These are phyloP conservation scores for Alternaria triticina DNA, from an alignment of 2,329 filamentous ascomycete genomes.

Conservation along the genomic window DNA sequence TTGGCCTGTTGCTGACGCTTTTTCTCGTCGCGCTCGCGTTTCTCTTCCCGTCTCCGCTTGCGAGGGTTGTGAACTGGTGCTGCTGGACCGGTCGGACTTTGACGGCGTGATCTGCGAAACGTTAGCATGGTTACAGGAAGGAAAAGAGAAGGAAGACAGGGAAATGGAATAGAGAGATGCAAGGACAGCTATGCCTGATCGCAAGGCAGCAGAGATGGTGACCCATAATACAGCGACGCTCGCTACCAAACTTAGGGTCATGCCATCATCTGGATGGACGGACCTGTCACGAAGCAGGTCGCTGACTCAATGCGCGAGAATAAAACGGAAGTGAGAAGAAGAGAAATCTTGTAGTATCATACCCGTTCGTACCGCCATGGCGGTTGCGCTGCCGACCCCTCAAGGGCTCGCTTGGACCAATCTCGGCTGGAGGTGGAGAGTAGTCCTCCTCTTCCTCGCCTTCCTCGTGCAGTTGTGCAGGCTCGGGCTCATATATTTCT, in stretches of 20 bases:
- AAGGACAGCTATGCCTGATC: background rate
- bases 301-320: background rate
- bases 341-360: conserved; percentile 24
- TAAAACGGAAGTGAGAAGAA: conserved; percentile 28
- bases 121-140: conserved; percentile 17
- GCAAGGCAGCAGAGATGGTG: background rate
- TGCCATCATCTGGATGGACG: background rate
- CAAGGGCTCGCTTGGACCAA: conserved; percentile 31
- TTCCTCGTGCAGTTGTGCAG: conserved; percentile 36
- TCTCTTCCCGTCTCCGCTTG: conserved; percentile 59
- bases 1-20: conserved; percentile 47
- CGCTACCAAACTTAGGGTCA: background rate
- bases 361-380: conserved; percentile 39
- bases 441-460: conserved; percentile 50
- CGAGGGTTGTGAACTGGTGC: conserved; percentile 55
- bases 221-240: background rate
- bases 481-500: conserved; percentile 47
- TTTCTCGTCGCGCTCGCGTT: conserved; percentile 41
- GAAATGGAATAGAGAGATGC: background rate
- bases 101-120: conserved; percentile 41
- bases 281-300: background rate
- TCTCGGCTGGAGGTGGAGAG: conserved; percentile 55
- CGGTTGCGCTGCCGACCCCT: conserved; percentile 35
- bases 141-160: background rate
- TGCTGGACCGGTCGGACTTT: conserved; percentile 53